A percentile compares a stretch with the other conserved stretches of the same genome.
Evolutionary conservation across 2,329 filamentous ascomycete species (phyloP).

Genomic region (Alternaria metachromatica): DNA sequence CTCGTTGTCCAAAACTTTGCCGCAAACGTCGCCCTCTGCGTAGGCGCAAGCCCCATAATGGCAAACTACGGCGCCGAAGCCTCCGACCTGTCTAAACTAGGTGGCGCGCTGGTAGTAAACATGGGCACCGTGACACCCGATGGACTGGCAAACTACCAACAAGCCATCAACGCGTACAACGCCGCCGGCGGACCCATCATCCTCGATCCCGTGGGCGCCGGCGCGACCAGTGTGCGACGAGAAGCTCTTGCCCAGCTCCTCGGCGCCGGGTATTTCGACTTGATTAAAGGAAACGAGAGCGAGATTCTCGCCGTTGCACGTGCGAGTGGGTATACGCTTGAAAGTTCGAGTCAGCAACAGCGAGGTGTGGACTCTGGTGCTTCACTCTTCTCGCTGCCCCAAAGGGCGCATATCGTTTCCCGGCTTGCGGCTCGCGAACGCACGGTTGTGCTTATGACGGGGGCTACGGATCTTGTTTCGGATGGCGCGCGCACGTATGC

Average conservation of each 20-base stretch:
- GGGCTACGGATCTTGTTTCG: slow-evolving; percentile 75
- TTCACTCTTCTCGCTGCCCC: slow-evolving; percentile 59
- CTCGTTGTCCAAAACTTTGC: slow-evolving; percentile 94
- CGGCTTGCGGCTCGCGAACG: slow-evolving; percentile 71
- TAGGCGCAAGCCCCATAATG: slow-evolving; percentile 94
- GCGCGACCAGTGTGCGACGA: slow-evolving; percentile 77
- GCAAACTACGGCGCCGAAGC: slow-evolving; percentile 86
- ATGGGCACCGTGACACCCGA: slow-evolving; percentile 91
- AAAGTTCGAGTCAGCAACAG: slow-evolving; percentile 67
- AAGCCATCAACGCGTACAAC: slow-evolving; percentile 84
- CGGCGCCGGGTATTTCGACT: slow-evolving; percentile 75
- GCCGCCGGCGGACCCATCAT: slow-evolving; percentile 75
- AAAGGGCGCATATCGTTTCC: slow-evolving; percentile 68
- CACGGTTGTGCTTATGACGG: slow-evolving; percentile 83
- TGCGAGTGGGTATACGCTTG: slow-evolving; percentile 56
- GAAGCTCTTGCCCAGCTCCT: slow-evolving; percentile 75
- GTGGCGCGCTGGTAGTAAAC: slow-evolving; percentile 85
- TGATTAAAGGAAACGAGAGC: slow-evolving; percentile 94
- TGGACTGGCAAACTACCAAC: slow-evolving; percentile 72
- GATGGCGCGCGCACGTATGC: slow-evolving; percentile 73
- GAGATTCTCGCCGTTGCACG: slow-evolving; percentile 76
- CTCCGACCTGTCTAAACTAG: slow-evolving; percentile 75
- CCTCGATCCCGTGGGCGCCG: slow-evolving; percentile 89
- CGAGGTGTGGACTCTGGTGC: slow-evolving; percentile 82
- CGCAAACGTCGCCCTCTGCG: slow-evolving; percentile 83